These are phyloP conservation scores for Meredithiella fracta DNA, from an alignment of 2,329 filamentous ascomycete species.

Conservation along the genomic window DNA sequence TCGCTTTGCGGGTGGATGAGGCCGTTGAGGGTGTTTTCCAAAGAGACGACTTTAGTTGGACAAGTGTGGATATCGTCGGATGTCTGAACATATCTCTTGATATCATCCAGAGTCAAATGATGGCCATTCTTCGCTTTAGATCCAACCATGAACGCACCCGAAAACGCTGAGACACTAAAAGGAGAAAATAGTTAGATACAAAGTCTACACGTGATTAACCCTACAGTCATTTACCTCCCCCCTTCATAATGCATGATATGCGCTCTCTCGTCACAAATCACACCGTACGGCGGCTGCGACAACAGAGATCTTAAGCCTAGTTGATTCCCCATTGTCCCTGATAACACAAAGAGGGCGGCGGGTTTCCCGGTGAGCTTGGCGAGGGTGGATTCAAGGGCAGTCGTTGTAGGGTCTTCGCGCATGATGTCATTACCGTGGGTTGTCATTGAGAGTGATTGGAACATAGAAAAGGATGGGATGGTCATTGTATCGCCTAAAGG, in stretches of 20 bases:
- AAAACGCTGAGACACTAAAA: conserved; percentile 49
- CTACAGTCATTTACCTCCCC: conserved; percentile 41
- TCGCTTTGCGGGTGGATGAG: conserved; percentile 63
- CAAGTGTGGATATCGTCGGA: conserved; percentile 59
- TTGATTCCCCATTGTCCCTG: conserved; percentile 91
- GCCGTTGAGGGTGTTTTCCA: conserved; percentile 76
- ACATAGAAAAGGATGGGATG: conserved; percentile 65
- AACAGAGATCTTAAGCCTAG: conserved; percentile 65
- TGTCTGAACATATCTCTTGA: conserved; percentile 48
- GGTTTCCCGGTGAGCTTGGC: conserved; percentile 60
- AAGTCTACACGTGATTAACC: no score
- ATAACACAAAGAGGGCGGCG: conserved; percentile 63
- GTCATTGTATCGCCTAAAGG: conserved; percentile 41
- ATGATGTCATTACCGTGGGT: conserved; percentile 75
- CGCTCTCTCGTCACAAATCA: conserved; percentile 62
- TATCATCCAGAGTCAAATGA: conserved; percentile 62
- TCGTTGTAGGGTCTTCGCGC: conserved; percentile 63
- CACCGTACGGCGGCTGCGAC: conserved; percentile 59
- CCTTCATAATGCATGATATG: conserved; percentile 59
- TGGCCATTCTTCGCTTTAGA: conserved; percentile 53
- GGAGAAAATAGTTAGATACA: no score
- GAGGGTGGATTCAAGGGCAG: conserved; percentile 56
- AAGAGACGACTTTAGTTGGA: conserved; percentile 62
- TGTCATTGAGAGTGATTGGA: conserved; percentile 56
- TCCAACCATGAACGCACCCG: conserved; percentile 51